A percentile compares a stretch with the other conserved stretches of the same genome.
Conservation (phyloP, 208 protist genomes). For the Sergeia podlipaevii region DNA sequence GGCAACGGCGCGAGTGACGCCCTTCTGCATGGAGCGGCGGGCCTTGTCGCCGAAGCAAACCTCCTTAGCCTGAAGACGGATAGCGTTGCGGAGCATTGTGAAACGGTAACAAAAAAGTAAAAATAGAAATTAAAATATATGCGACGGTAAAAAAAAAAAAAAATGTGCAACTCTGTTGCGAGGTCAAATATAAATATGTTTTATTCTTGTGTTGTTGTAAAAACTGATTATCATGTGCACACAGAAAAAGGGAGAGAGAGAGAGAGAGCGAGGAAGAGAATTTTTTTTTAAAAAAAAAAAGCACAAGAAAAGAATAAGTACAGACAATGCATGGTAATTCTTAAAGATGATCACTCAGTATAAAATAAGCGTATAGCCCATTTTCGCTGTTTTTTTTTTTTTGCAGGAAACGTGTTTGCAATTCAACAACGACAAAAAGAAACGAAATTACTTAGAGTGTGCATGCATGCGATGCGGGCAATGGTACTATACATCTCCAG, state of each 20-base stretch:
- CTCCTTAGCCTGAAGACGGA: conserved; percentile 87
- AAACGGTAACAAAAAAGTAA: not conserved
- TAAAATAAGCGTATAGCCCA: too few species aligned
- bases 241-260: not conserved
- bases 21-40: conserved; percentile 91
- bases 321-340: not conserved
- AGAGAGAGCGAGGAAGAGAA: not conserved
- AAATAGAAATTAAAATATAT: not conserved
- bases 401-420: not conserved
- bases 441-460: too few species aligned
- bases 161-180: not conserved
- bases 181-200: too few species aligned
- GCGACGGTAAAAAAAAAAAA: conserved; percentile 8
- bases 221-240: not conserved
- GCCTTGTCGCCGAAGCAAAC: conserved; percentile 94
- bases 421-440: too few species aligned
- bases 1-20: conserved; percentile 95
- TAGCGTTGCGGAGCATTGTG: conserved; percentile 46
- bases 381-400: not conserved
- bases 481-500: too few species aligned
- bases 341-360: too few species aligned
- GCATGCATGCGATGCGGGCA: too few species aligned
- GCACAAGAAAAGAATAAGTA: conserved; percentile 6
- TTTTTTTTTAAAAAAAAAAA: not conserved
- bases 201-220: too few species aligned